Evolutionary conservation across 495 filamentous ascomycete genomes (phyloP).

Genomic region (Aspergillus egyptiacus): DNA sequence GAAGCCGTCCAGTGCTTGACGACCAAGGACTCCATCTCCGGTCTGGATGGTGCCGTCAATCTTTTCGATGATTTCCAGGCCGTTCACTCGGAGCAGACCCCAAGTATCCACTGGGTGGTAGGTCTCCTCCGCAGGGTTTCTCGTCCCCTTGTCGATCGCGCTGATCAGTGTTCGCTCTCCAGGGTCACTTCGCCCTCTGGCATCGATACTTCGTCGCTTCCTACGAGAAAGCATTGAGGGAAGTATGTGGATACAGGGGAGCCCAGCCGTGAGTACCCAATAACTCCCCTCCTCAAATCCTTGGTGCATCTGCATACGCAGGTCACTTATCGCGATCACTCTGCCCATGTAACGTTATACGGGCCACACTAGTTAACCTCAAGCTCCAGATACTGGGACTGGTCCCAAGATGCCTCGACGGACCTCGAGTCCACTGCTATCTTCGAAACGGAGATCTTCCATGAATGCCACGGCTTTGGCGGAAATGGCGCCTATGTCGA

Average conservation of each 20-base stretch:
- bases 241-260: constrained; percentile 41
- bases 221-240: constrained; percentile 38
- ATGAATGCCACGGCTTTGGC: constrained; percentile 15
- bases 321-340: no score
- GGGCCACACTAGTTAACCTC: no score
- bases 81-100: constrained; percentile 17
- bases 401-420: constrained; percentile 20
- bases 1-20: constrained; percentile 19
- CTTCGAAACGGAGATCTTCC: constrained; percentile 19
- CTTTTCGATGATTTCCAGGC: constrained; percentile 18
- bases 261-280: constrained; percentile 42
- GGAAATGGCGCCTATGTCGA: constrained; percentile 18
- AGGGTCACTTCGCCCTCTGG: constrained; percentile 28
- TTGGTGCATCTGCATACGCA: no score
- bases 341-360: no score
- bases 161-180: constrained; percentile 11
- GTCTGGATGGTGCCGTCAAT: constrained; percentile 15
- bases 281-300: no score
- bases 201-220: constrained; percentile 44
- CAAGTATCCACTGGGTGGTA: constrained; percentile 20
- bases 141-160: constrained; percentile 3
- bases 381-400: constrained; percentile 20
- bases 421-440: constrained; percentile 16
- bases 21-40: constrained; percentile 10
- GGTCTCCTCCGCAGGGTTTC: background rate